Base-by-base conservation (phyloP, 176 grass and related monocot species). In the Metroxylon sagu region DNA sequence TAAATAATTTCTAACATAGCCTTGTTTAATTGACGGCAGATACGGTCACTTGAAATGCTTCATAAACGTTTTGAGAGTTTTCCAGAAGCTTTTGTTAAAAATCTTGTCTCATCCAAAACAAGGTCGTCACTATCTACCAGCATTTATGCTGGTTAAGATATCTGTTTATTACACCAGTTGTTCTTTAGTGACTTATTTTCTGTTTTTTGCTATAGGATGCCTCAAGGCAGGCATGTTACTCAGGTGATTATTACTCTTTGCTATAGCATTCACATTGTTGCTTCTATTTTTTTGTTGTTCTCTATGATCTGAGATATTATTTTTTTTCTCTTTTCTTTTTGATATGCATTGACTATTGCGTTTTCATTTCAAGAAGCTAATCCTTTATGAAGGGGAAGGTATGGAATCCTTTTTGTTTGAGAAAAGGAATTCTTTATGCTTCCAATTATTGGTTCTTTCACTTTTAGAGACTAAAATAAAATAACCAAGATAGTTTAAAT, bases 31-130 rank as follows among this genome's bases (percentile, higher is more conserved):
- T 73, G 65, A 62, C 66, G 71, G 62, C 81, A 97, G 92, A 97
- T 97, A 57, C 87, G 92, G 23, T 75, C 92, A 49, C 81, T 88
- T 64, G 87, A 97, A 62, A 97, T 97, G 92, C 79, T 97, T 79
- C 92, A 97, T 74, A 97, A 86, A 84, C 92, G 92, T 79, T 97
- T 97, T 74, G 86, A 97, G 80, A 91, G 80, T 64, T 97, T 97
- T 68, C 92, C 92, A 5, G 83, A 77, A 82, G 92, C 92, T 57
- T 97, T 97, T 82, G 80, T 74, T 26, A 91, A 88, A 57, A 88
- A 52, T 48, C 87, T 97, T 63, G 80, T 89, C 50, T 67, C 92
- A 51, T 72, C 8, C 23, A 25, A 10, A 65, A 73, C 30, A 26
- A 88, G 92, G 92, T 97, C 27, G 59, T 54, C 5, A 27, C 30